A percentile compares a stretch with the other conserved stretches of the same genome.
Evolutionary conservation across 805 yeast genomes (phyloP).

Genomic region (Starmerella bacillaris): DNA sequence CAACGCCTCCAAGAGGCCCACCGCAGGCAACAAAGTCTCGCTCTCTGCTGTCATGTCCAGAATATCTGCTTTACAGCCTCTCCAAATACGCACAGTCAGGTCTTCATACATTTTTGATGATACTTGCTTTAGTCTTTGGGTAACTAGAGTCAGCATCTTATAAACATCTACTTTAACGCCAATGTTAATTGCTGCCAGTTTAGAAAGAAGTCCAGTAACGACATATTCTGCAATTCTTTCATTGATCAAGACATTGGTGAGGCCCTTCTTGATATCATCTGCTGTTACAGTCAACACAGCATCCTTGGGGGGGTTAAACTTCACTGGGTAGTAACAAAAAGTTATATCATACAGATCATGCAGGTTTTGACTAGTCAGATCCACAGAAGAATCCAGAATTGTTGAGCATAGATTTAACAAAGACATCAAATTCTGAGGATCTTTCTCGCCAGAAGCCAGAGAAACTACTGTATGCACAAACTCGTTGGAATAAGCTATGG

Average conservation of each 20-base stretch:
- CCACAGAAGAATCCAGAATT: slow-evolving; percentile 28
- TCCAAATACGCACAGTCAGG: slow-evolving; percentile 72
- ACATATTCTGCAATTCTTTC: slow-evolving; percentile 57
- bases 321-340: slow-evolving; percentile 92
- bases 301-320: slow-evolving; percentile 77
- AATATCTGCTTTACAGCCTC: slow-evolving; percentile 75
- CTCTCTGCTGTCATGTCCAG: slow-evolving; percentile 53
- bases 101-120: slow-evolving; percentile 37
- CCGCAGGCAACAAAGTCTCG: slow-evolving; percentile 25
- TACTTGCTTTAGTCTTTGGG: slow-evolving; percentile 30
- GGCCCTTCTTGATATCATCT: slow-evolving; percentile 42
- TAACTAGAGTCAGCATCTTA: slow-evolving; percentile 39
- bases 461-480: slow-evolving; percentile 44
- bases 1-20: slow-evolving; percentile 31
- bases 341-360: slow-evolving; percentile 71
- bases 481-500: slow-evolving; percentile 2
- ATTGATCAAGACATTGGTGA: slow-evolving; percentile 43
- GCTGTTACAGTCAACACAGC: slow-evolving; percentile 75
- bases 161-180: slow-evolving; percentile 51
- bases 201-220: slow-evolving; percentile 61
- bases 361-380: slow-evolving; percentile 26
- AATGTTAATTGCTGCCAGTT: slow-evolving; percentile 32
- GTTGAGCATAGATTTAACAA: slow-evolving; percentile 41
- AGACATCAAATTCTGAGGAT: slow-evolving; percentile 65
- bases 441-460: slow-evolving; percentile 76